A percentile compares a stretch with the other conserved stretches of the same genome.
phyloP scores from a whole-genome alignment of 176 grass and related monocot species.

The Coix lacrymajobi region DNA sequence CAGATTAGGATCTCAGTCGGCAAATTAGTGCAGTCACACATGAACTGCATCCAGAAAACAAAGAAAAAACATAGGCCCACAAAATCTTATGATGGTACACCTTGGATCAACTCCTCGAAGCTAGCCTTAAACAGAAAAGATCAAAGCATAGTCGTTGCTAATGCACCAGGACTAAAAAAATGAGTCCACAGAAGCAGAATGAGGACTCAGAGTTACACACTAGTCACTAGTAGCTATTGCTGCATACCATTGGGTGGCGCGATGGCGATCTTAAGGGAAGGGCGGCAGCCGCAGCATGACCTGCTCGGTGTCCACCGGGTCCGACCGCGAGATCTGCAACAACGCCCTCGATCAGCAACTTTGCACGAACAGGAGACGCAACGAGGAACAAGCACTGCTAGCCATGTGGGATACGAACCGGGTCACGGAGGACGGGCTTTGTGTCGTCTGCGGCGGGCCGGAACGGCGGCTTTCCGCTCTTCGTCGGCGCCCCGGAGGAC shows the following conservation, averaged over 20 bases:
- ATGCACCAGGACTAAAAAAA: background rate
- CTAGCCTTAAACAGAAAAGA: background rate
- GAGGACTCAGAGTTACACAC: background rate
- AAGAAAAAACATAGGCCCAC: background rate
- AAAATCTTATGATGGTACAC: background rate
- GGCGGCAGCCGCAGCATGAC: constrained; percentile 62
- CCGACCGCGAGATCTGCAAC: constrained; percentile 73
- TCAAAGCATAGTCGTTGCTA: background rate
- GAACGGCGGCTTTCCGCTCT: constrained; percentile 50
- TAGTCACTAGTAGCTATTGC: background rate
- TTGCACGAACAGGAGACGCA: background rate
- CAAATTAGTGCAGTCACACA: background rate
- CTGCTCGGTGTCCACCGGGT: constrained; percentile 68
- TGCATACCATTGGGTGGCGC: background rate
- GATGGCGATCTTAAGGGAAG: constrained; percentile 20
- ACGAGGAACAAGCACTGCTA: background rate
- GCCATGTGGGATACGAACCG: constrained; percentile 16
- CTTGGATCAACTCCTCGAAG: background rate
- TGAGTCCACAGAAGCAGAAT: background rate
- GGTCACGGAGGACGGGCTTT: constrained; percentile 67
- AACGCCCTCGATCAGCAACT: background rate
- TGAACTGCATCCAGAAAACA: background rate
- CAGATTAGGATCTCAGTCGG: background rate
- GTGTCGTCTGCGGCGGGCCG: constrained; percentile 56
- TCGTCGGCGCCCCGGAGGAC: background rate